Conservation (phyloP, 805 yeast genomes). For the Saccharomycopsis sp. region DNA sequence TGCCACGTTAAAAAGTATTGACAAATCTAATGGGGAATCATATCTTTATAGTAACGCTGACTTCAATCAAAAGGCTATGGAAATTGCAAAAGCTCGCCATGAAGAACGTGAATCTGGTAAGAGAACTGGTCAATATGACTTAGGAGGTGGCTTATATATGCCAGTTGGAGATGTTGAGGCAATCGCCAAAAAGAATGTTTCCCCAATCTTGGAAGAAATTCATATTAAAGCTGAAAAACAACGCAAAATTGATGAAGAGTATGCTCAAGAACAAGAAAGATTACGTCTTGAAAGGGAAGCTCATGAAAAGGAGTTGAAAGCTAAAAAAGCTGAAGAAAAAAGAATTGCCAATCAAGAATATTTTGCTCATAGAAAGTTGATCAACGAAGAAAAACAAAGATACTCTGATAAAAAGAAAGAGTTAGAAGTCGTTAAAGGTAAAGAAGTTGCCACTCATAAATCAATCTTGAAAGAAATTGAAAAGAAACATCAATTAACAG, state of each 20-base stretch:
- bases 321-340: slow-evolving; percentile 6
- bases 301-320: slow-evolving; percentile 9
- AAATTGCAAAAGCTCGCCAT: slow-evolving; percentile 60
- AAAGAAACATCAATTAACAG: slow-evolving; percentile 13
- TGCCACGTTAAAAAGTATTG: slow-evolving; percentile 29
- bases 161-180: slow-evolving; percentile 64
- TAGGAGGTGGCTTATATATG: slow-evolving; percentile 86
- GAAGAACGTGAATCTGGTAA: slow-evolving; percentile 27
- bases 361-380: slow-evolving; percentile 4
- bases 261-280: slow-evolving; percentile 13
- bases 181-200: slow-evolving; percentile 70
- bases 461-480: slow-evolving; percentile 10
- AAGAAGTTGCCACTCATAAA: slow-evolving; percentile 13
- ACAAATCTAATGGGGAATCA: slow-evolving; percentile 31
- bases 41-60: slow-evolving; percentile 36
- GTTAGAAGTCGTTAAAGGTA: slow-evolving; percentile 11
- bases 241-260: slow-evolving; percentile 43
- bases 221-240: slow-evolving; percentile 59
- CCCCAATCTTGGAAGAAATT: slow-evolving; percentile 74
- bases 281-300: slow-evolving; percentile 9
- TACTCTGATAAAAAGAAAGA: slow-evolving; percentile 11
- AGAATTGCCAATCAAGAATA: slow-evolving; percentile 1
- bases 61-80: slow-evolving; percentile 62
- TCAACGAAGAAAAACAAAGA: slow-evolving; percentile 6
- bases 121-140: slow-evolving; percentile 27